Base-by-base conservation (phyloP, 129 eudicot genomes). In the Saposhnikovia divaricata region DNA sequence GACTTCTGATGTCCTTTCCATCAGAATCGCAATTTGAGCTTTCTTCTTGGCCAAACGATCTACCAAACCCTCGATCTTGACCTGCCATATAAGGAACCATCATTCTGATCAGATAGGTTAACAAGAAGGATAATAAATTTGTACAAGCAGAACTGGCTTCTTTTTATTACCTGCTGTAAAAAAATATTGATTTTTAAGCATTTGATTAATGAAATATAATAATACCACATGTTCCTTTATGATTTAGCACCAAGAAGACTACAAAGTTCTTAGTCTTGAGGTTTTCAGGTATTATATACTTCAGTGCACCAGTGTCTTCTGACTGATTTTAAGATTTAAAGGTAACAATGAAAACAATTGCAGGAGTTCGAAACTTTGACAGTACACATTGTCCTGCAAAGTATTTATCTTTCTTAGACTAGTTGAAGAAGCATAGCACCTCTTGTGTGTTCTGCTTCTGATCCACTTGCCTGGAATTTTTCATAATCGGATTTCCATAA, bases 1-100 rank as follows among this genome's bases (percentile, higher is more conserved):
- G 70, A 89, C 92, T 85, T 96, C 93, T 19, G 87, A 83, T 65
- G 92, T 85, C 83, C 84, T 89, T 68, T 90, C 90, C 87, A 88
- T 78, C 88, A 92, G 78, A 72, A 70, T 12, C 23, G 88, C 92
- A 80, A 88, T 88, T 77, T 81, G 89, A 84, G 88, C 82, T 87
- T 84, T 96, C 89, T 85, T 92, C 79, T 92, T 86, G 81, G 80
- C 82, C 51, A 89, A 74, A 71, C 34, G 85, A 44, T 90, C 90
- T 81, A 65, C 83, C 87, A 92, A 79, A 25, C 87, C 88, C 77
- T 86, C 95, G 46, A 92, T 82, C 88, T 83, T 85, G 75, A 65
- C 81, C 99, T 96, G 93, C 77, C 81, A 81, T 82, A 70, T 43
- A 80, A 74, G 40, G n/a, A 45, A 45, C 16, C 77, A 73, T 11